Base-by-base conservation (phyloP, 441 rosid genomes). In the Mallotus repandus region DNA sequence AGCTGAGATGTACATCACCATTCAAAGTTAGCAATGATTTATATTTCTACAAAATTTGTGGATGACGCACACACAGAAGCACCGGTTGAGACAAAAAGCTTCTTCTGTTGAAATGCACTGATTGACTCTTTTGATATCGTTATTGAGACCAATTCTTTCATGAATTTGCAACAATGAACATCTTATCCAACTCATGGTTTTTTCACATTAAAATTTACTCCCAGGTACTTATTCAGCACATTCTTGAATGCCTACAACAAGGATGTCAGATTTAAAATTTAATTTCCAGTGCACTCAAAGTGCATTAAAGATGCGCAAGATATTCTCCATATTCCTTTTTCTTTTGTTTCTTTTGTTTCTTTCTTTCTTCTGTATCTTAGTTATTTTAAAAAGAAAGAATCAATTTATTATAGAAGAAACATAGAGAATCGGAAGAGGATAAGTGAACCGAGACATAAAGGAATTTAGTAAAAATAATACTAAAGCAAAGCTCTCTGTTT, bases 181-280 rank as follows among this genome's bases (percentile, higher is more conserved):
- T 73, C 80, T 74, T 68, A 25, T 25, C 29, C 29, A 25, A 25
- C 52, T 46, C 71, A 61, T 63, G 73, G 74, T 68, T 81, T 80
- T 41, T 71, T 79, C 67, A 74, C 69, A 71, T 84, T 74, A 65
- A 76, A 74, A 71, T 74, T 80, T 72, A 84, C 89, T 64, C 92
- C 97, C 80, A 87, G 22, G 57, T 83, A 86, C 70, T 90, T 89
- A 68, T 87, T 89, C 76, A 87, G 55, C 35, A 89, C 91, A 79
- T 80, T 88, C 83, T 88, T 76, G 85, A 88, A 87, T 67, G 85
- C 95, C 97, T 91, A 91, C 81, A 80, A 71, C 68, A 48, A n/a
- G 63, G 65, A 80, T 54, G 76, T 52, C 13, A 64, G 16, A 65
- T 22, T 43, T 64, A 46, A 66, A 71, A 75, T 50, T 25, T 45